Evolutionary conservation across 306 rosid species (phyloP), one percentile per base, ranked within the genome.

Genomic region (Gynostemma pentaphyllum): DNA sequence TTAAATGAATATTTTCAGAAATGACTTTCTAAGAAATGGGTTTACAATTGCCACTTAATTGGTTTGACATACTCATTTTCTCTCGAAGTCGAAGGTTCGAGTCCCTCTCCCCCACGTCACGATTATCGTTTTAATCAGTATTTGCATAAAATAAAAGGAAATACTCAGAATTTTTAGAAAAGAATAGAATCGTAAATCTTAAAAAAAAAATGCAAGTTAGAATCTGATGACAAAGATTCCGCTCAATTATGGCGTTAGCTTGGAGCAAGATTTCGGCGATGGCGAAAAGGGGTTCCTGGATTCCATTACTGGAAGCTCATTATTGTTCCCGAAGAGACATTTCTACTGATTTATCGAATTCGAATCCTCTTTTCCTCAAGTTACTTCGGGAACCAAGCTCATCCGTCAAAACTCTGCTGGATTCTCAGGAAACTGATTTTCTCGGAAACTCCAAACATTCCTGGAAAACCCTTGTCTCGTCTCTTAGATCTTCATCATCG

Each of bases 391-490:
- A 55, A 55, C 50, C 65, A 40, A 59, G 27, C 21, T 59, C 64
- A 28, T 59, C 64, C 4, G 28, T 59, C 46, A 59, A 59, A 59
- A 13, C 45, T 36, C n/a, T 59, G 45, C 64, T 59, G 27, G 64
- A 59, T 59, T 59, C 64, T 4, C 64, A 8, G 64, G 28, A 59
- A 18, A 39, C 1, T 59, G 28, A 4, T 34, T 34, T 39, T 19
- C 46, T 59, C 15, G 10, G 45, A 18, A 30, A 5, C 18, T 59
- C 64, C 18, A 9, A 36, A 4, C 29, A 32, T 59, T 59, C 64
- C 29, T 52, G 34, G 21, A 52, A 27, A 14, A 5, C 37, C 2
- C 59, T 52, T 5, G 59, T 52, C 27, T 13, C 0, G 59, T 52
- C 59, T 52, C 59, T 52, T 26, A 27, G 24, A 13, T 52, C 59